A percentile compares a stretch with the other conserved stretches of the same genome.
Evolutionary conservation across 306 rosid species (phyloP).

Genomic region (Trifolium fragiferum): DNA sequence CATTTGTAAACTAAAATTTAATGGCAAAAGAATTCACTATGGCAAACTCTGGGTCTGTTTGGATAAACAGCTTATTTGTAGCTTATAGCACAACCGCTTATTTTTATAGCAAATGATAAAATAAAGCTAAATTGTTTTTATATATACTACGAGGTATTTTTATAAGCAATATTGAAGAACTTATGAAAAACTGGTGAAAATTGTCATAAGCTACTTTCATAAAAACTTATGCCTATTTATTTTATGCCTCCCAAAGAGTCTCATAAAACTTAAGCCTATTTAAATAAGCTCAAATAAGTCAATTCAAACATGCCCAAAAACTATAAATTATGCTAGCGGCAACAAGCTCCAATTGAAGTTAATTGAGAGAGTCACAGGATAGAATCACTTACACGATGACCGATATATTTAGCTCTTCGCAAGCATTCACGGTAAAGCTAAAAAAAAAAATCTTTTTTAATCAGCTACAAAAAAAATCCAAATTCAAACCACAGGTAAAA

Average conservation of each 20-base stretch:
- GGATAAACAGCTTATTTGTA: too few relatives aligned
- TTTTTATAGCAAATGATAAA: too few relatives aligned
- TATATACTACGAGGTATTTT: too few relatives aligned
- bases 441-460: constrained; percentile 4
- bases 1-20: not conserved
- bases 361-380: not conserved
- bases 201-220: too few relatives aligned
- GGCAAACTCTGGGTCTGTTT: not conserved
- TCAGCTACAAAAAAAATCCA: not conserved
- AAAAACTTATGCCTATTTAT: not conserved
- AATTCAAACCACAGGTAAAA: not conserved
- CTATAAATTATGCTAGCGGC: constrained; percentile 11
- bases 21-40: not conserved
- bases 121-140: too few relatives aligned
- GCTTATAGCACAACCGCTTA: not conserved
- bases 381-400: constrained; percentile 64
- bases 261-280: not conserved
- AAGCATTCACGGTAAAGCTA: constrained; percentile 95
- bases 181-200: too few relatives aligned
- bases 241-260: not conserved
- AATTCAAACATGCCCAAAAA: not conserved
- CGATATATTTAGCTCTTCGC: constrained; percentile 88
- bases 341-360: constrained; percentile 5
- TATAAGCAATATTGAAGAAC: not conserved
- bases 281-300: not conserved